A percentile compares a stretch with the other conserved stretches of the same genome.
These are phyloP conservation scores for Naegleria lovaniensis DNA, from an alignment of 208 protist species.

Conservation along the genomic window DNA sequence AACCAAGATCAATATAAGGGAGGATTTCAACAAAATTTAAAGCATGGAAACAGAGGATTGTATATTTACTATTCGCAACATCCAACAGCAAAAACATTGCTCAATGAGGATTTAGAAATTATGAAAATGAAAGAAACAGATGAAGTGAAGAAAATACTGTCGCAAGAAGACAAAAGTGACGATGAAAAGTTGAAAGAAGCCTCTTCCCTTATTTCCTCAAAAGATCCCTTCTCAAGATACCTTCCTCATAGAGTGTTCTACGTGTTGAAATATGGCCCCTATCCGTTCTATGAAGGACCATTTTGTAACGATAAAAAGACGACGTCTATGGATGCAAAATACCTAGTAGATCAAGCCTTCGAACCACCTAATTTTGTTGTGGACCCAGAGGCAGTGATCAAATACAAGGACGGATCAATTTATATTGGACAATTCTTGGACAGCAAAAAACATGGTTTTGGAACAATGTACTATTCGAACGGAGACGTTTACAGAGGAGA, in stretches of 20 bases:
- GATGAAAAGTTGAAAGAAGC: background rate
- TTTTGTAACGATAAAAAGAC: background rate
- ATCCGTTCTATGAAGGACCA: conserved; percentile 12
- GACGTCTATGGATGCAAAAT: background rate
- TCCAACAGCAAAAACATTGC: background rate
- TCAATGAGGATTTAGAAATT: background rate
- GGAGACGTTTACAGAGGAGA: background rate
- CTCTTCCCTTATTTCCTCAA: background rate
- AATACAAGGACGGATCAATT: background rate
- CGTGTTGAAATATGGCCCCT: background rate
- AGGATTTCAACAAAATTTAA: background rate
- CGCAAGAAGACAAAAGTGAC: background rate
- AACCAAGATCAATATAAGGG: background rate
- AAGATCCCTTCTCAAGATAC: background rate
- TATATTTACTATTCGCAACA: background rate
- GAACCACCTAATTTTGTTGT: background rate
- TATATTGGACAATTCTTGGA: background rate
- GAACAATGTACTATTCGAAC: conserved; percentile 1
- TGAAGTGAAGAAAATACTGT: background rate
- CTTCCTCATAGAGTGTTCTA: background rate
- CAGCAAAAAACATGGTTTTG: background rate
- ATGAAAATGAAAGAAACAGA: background rate
- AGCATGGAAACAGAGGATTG: background rate
- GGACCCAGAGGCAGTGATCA: background rate
- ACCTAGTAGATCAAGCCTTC: background rate